Conservation (phyloP, 441 rosid genomes). For the Populus hybrid region DNA sequence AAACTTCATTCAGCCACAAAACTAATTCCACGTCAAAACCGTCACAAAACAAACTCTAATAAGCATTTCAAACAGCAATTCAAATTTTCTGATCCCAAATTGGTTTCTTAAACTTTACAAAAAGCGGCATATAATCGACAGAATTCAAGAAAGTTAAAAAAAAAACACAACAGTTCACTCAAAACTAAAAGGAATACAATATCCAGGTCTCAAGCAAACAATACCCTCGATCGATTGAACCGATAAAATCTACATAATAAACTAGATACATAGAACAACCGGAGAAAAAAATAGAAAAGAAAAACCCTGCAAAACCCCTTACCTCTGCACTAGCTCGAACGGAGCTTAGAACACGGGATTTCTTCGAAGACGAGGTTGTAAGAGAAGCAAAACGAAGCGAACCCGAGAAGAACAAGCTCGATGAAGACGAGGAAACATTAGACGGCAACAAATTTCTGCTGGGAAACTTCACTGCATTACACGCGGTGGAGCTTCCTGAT, state of each 20-base stretch:
- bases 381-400: constrained; percentile 34
- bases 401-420: constrained; percentile 37
- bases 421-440: constrained; percentile 32
- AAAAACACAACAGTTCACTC: neutral
- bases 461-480: constrained; percentile 26
- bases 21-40: neutral
- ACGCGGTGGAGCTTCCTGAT: constrained; percentile 22
- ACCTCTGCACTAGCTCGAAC: constrained; percentile 83
- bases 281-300: neutral
- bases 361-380: constrained; percentile 28
- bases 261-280: neutral
- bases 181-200: neutral
- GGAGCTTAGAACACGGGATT: constrained; percentile 30
- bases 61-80: neutral
- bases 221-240: neutral
- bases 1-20: neutral
- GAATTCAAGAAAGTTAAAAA: neutral
- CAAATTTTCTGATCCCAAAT: neutral
- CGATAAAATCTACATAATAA: neutral
- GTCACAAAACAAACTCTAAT: neutral
- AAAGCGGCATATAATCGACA: neutral
- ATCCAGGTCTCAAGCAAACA: neutral
- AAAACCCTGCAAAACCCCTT: constrained; percentile 10
- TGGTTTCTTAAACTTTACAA: neutral
- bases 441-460: constrained; percentile 8